Conservation (phyloP, 176 grass and related monocot species). For the Phragmites australis region DNA sequence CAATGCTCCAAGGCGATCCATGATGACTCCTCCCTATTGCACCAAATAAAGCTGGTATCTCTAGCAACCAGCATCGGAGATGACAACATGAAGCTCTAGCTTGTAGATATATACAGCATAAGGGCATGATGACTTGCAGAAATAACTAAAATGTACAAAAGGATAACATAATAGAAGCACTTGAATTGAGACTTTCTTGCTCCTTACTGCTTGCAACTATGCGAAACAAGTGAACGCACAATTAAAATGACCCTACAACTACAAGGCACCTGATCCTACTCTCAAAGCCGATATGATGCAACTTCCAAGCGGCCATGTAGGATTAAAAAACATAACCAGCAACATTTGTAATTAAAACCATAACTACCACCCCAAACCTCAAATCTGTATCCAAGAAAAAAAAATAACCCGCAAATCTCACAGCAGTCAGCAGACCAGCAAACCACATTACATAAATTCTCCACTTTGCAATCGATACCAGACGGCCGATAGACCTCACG, state of each 20-base stretch:
- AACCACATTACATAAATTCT: neutral
- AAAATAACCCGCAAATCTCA: too few relatives aligned
- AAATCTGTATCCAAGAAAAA: too few relatives aligned
- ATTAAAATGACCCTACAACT: constrained; percentile 15
- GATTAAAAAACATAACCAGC: neutral
- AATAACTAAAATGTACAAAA: neutral
- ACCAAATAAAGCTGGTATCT: constrained; percentile 14
- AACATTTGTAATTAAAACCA: constrained; percentile 14
- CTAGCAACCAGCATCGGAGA: neutral
- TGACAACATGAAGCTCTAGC: constrained; percentile 2
- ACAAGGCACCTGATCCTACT: neutral
- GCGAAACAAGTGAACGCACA: neutral
- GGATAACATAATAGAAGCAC: constrained; percentile 3
- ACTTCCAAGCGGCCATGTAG: neutral
- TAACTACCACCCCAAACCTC: neutral
- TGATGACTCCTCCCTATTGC: neutral
- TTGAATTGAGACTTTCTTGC: neutral
- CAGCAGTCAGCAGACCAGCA: neutral
- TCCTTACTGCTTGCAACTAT: neutral
- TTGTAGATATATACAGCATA: constrained; percentile 17
- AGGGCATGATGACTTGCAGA: constrained; percentile 5
- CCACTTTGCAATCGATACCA: neutral
- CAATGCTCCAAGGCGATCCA: neutral
- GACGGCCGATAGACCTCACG: neutral
- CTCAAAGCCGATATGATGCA: neutral